Conservation (phyloP, 148 eudicot genomes). For the Vaccinium darrowii region DNA sequence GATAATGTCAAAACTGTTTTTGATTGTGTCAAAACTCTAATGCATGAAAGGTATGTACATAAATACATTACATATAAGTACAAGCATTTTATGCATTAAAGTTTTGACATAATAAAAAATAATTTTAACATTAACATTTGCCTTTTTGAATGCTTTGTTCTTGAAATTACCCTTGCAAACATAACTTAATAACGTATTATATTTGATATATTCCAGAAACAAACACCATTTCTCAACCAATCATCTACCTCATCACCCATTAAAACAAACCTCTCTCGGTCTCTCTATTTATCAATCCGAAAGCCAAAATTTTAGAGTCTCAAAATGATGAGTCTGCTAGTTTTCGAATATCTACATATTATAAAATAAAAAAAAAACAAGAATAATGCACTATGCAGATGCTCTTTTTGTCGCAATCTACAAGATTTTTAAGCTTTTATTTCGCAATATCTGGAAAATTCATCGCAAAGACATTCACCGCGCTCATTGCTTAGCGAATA, state of each 20-base stretch:
- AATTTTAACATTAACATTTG: no score
- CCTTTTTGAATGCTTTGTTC: neutral
- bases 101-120: no score
- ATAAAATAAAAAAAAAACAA: neutral
- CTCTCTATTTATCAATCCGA: neutral
- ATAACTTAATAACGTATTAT: neutral
- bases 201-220: neutral
- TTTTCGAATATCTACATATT: no score
- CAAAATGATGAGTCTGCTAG: neutral
- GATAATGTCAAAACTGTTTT: neutral
- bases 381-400: neutral
- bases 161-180: neutral
- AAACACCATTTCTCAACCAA: neutral
- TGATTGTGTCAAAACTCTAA: no score
- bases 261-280: neutral
- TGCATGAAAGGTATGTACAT: no score
- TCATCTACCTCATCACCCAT: neutral
- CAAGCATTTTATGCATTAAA: no score
- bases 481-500: no score
- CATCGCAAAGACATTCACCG: no score
- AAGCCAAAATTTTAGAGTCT: neutral
- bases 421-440: no score
- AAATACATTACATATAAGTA: no score
- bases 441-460: no score
- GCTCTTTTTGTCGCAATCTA: no score